phyloP scores from a whole-genome alignment of 1,284 basidiomycete genomes.

The Ustilago cynodontis region DNA sequence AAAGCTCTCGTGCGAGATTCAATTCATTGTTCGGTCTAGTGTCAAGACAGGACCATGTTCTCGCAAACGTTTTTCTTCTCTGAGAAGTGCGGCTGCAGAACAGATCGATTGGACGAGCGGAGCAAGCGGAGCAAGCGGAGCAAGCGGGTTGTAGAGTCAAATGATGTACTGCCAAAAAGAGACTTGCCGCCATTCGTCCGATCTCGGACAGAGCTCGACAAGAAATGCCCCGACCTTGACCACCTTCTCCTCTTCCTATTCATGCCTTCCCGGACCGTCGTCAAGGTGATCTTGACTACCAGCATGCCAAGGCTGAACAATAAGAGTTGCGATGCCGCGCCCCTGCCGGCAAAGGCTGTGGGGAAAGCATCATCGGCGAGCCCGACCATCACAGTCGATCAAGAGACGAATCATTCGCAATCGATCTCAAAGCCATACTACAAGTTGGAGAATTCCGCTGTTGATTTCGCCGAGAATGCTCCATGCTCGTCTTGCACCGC shows the following conservation, averaged over 20 bases:
- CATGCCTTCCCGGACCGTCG: constrained; percentile 12
- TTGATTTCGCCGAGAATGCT: constrained; percentile 24
- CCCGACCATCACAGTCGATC: not conserved
- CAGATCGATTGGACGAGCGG: constrained; percentile 1
- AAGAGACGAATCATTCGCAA: not conserved
- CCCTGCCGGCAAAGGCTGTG: not conserved
- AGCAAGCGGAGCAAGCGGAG: not conserved
- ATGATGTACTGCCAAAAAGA: too few relatives aligned
- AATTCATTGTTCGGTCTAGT: not conserved
- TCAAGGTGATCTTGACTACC: not conserved
- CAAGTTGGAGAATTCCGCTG: not conserved
- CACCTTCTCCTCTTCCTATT: not conserved
- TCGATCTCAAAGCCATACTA: not conserved
- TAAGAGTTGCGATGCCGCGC: not conserved
- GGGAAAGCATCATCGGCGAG: not conserved
- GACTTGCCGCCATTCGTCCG: constrained; percentile 31
- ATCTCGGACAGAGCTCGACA: constrained; percentile 21
- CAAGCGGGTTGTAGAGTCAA: too few relatives aligned
- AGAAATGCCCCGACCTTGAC: constrained; percentile 16
- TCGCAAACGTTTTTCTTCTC: constrained; percentile 7
- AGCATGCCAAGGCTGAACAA: not conserved
- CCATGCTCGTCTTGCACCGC: constrained; percentile 7
- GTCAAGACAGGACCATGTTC: too few relatives aligned
- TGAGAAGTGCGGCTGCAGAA: not conserved
- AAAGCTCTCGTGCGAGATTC: constrained; percentile 11